These are phyloP conservation scores for Cladosporium oxysporum DNA, from an alignment of 2,329 filamentous ascomycete genomes.

Conservation along the genomic window DNA sequence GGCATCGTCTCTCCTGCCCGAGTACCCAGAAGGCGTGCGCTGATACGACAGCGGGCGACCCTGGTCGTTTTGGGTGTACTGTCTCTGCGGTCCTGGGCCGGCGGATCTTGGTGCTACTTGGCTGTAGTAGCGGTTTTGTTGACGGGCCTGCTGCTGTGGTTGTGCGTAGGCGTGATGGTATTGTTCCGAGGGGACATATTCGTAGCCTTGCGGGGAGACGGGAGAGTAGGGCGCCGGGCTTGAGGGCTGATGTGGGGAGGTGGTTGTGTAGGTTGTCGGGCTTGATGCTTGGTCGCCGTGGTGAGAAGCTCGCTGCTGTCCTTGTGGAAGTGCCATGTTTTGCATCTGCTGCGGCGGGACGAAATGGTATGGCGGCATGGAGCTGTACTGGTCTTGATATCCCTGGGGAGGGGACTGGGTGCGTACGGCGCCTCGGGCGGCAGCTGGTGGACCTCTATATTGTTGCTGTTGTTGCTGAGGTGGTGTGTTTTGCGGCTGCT, in stretches of 20 bases:
- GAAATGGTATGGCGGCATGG: constrained; percentile 5
- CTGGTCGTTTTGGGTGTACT: neutral
- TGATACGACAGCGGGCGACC: constrained; percentile 23
- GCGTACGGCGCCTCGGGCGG: constrained; percentile 16
- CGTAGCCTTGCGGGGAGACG: neutral
- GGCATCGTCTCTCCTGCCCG: constrained; percentile 31
- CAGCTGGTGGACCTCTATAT: constrained; percentile 10
- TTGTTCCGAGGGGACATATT: neutral
- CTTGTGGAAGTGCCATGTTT: neutral
- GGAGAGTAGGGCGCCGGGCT: neutral
- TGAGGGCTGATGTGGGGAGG: neutral
- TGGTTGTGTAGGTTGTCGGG: neutral
- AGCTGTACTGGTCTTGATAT: constrained; percentile 11
- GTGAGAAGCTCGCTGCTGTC: neutral
- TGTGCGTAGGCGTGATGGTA: constrained; percentile 1
- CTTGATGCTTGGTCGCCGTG: constrained; percentile 10
- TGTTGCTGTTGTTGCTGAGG: neutral
- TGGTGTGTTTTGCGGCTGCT: neutral
- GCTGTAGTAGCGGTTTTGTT: constrained; percentile 7
- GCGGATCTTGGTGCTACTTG: neutral
- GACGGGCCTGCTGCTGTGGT: constrained; percentile 21
- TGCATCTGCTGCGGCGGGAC: constrained; percentile 3
- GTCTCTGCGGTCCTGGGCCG: constrained; percentile 8
- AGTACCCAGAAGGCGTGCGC: constrained; percentile 27
- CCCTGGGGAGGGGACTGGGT: neutral